Conservation (phyloP, 164 flowering plant genomes). For the Vitis rupestris region DNA sequence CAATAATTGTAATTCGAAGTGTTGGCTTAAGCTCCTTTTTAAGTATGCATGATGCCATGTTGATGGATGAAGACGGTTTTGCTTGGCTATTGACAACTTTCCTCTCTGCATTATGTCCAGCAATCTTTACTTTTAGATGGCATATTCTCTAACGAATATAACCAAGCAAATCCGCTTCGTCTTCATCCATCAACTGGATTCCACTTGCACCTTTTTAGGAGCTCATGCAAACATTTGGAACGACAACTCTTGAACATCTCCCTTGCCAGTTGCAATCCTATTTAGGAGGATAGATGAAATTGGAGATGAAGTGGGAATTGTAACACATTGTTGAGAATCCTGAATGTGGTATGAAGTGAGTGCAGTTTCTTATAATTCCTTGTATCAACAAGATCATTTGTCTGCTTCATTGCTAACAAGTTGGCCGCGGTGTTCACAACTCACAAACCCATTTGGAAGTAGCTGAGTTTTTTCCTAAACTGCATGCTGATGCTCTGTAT, state of each 20-base stretch:
- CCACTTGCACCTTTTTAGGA: constrained; percentile 28
- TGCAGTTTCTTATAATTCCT: constrained; percentile 9
- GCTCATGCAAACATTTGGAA: constrained; percentile 18
- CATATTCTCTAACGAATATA: too few species aligned
- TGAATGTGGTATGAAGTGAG: constrained; percentile 4
- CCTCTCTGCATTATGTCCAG: too few species aligned
- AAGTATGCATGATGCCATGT: too few species aligned
- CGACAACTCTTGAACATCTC: neutral
- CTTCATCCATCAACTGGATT: constrained; percentile 1
- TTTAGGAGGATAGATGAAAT: constrained; percentile 20
- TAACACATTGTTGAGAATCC: constrained; percentile 14
- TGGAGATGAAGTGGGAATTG: constrained; percentile 22
- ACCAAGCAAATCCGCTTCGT: neutral
- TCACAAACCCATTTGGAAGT: too few species aligned
- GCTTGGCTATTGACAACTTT: too few species aligned
- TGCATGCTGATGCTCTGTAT: too few species aligned
- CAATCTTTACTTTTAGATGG: too few species aligned
- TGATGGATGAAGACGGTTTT: too few species aligned
- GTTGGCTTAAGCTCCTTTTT: too few species aligned
- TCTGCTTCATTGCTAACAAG: neutral
- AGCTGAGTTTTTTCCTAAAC: too few species aligned
- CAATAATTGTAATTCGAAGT: too few species aligned
- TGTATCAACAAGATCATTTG: constrained; percentile 30
- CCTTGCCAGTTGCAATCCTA: constrained; percentile 9
- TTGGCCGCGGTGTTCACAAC: neutral